phyloP scores from a whole-genome alignment of 495 filamentous ascomycete species.

The Paragyromitra xinjiangensis region DNA sequence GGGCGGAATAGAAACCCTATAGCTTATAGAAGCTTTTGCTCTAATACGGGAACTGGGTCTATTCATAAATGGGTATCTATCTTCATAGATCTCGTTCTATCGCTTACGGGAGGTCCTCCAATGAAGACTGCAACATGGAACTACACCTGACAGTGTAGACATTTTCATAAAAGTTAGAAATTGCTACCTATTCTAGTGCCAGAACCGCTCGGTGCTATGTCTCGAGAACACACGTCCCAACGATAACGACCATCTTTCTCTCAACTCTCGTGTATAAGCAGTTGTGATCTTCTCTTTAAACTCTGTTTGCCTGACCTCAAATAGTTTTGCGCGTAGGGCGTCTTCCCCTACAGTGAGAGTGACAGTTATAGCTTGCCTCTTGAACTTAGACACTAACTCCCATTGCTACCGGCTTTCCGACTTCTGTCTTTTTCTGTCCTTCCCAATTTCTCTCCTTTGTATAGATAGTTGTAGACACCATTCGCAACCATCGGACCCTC shows the following conservation, averaged over 20 bases:
- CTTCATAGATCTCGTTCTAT: too few relatives aligned
- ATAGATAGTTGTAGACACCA: background rate
- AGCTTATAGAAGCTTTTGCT: too few relatives aligned
- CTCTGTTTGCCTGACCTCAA: background rate
- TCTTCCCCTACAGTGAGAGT: background rate
- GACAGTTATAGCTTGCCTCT: background rate
- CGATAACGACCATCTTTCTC: constrained; percentile 3
- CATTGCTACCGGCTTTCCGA: background rate
- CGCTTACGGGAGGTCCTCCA: too few relatives aligned
- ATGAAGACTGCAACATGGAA: background rate
- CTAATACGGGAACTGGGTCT: too few relatives aligned
- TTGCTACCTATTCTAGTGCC: background rate
- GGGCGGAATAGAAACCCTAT: too few relatives aligned
- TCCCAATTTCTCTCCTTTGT: background rate
- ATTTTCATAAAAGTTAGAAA: background rate
- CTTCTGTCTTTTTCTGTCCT: background rate
- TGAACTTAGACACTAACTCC: background rate
- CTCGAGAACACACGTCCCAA: constrained; percentile 19
- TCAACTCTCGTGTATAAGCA: background rate
- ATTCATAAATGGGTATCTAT: too few relatives aligned
- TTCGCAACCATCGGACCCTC: background rate
- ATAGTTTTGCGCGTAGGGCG: background rate
- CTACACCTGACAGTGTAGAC: background rate
- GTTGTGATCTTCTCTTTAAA: background rate
- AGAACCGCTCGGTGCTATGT: background rate